phyloP scores from a whole-genome alignment of 2,329 filamentous ascomycete genomes.

The Zelopaecilomyces penicillatus region DNA sequence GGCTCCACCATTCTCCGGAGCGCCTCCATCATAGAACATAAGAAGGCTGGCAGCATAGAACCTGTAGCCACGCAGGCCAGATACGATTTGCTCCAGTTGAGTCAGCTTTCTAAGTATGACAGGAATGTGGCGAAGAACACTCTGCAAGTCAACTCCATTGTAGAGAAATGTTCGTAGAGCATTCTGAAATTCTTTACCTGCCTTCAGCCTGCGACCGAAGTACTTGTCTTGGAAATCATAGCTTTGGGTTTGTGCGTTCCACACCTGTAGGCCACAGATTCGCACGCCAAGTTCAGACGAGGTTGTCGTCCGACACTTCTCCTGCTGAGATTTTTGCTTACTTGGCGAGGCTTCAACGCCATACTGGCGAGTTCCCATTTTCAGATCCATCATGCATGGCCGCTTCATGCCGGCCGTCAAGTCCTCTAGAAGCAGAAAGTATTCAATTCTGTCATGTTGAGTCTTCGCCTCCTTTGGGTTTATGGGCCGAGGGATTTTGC shows the following conservation, averaged over 20 bases:
- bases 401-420: slow-evolving; percentile 93
- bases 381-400: slow-evolving; percentile 93
- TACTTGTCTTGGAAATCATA: slow-evolving; percentile 99
- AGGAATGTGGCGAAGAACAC: slow-evolving; percentile 80
- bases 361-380: slow-evolving; percentile 98
- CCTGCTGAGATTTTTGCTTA: slow-evolving; percentile 85
- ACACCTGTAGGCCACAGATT: slow-evolving; percentile 92
- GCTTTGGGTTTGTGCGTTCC: slow-evolving; percentile 73
- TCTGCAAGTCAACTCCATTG: slow-evolving; percentile 73
- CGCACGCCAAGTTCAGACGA: slow-evolving; percentile 86
- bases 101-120: slow-evolving; percentile 76
- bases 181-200: slow-evolving; percentile 79
- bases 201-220: slow-evolving; percentile 80
- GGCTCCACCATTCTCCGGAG: slow-evolving; percentile 29
- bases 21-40: slow-evolving; percentile 91
- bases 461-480: slow-evolving; percentile 72
- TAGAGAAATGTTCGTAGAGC: slow-evolving; percentile 85
- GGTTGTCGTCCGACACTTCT: slow-evolving; percentile 88
- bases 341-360: slow-evolving; percentile 85
- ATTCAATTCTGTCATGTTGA: slow-evolving; percentile 65
- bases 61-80: slow-evolving; percentile 71
- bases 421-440: slow-evolving; percentile 89
- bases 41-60: slow-evolving; percentile 93
- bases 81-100: slow-evolving; percentile 75
- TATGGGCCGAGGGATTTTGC: slow-evolving; percentile 49